Evolutionary conservation across 805 yeast genomes (phyloP).

Genomic region (Candida rishiriensis): DNA sequence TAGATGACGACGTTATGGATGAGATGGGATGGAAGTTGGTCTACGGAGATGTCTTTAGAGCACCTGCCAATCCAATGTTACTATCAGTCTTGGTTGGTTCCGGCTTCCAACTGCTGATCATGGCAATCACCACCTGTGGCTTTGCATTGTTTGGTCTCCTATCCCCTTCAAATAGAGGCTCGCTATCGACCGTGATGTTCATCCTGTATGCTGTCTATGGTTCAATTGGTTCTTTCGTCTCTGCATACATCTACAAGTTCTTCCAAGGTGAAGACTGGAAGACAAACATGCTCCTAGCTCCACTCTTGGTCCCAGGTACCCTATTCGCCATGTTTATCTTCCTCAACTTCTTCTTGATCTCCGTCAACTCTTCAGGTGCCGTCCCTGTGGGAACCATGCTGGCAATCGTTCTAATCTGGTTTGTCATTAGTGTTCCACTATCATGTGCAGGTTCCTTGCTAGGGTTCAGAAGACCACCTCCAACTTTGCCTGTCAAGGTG

Average conservation of each 20-base stretch:
- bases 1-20: conserved; percentile 82
- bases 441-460: conserved; percentile 78
- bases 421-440: conserved; percentile 76
- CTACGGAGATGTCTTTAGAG: conserved; percentile 91
- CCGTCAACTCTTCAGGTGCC: conserved; percentile 84
- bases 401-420: conserved; percentile 81
- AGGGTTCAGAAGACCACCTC: conserved; percentile 54
- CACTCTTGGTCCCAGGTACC: conserved; percentile 77
- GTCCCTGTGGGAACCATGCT: conserved; percentile 88
- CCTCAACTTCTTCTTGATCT: conserved; percentile 77
- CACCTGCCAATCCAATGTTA: conserved; percentile 66
- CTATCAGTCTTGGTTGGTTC: conserved; percentile 82
- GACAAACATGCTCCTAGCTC: conserved; percentile 76
- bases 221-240: conserved; percentile 78
- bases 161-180: conserved; percentile 93
- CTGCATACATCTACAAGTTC: conserved; percentile 79
- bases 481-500: conserved; percentile 68
- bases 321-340: conserved; percentile 60
- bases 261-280: conserved; percentile 94
- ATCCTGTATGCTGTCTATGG: conserved; percentile 79
- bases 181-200: conserved; percentile 86
- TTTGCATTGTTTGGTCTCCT: conserved; percentile 87
- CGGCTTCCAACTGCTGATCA: conserved; percentile 78
- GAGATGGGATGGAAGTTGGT: conserved; percentile 97
- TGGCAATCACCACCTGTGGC: conserved; percentile 65